These are phyloP conservation scores for Ogataea parapolymorpha DNA, from an alignment of 805 yeast genomes.

Conservation along the genomic window DNA sequence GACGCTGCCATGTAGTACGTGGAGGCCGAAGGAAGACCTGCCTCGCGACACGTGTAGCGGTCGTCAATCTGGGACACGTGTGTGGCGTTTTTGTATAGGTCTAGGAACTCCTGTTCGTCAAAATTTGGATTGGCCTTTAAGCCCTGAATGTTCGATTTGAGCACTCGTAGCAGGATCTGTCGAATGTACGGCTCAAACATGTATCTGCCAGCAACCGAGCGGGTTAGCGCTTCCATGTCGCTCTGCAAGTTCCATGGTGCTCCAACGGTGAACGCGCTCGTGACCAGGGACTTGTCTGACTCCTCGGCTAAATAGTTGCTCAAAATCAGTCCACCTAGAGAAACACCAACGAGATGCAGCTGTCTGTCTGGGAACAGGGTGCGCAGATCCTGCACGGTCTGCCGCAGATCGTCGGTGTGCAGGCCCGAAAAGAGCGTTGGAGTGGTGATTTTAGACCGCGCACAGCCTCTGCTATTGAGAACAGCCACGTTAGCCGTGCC, in stretches of 20 bases:
- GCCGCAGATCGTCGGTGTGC: slow-evolving; percentile 67
- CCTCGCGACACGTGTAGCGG: slow-evolving; percentile 54
- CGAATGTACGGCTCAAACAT: slow-evolving; percentile 42
- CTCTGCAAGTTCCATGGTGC: slow-evolving; percentile 73
- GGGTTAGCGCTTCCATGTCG: slow-evolving; percentile 43
- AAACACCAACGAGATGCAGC: slow-evolving; percentile 64
- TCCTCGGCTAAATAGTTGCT: slow-evolving; percentile 72
- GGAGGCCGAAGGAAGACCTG: slow-evolving; percentile 59
- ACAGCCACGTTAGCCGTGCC: slow-evolving; percentile 53
- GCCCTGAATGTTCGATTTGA: slow-evolving; percentile 42
- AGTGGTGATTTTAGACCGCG: slow-evolving; percentile 66
- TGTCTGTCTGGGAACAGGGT: slow-evolving; percentile 56
- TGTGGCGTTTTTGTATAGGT: slow-evolving; percentile 35
- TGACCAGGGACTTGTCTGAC: slow-evolving; percentile 46
- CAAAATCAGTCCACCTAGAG: slow-evolving; percentile 67
- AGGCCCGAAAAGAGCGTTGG: slow-evolving; percentile 66
- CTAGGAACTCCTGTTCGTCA: slow-evolving; percentile 26
- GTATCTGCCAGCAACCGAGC: slow-evolving; percentile 37
- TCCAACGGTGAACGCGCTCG: slow-evolving; percentile 58
- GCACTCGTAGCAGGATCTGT: slow-evolving; percentile 39
- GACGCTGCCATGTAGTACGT: slow-evolving; percentile 67
- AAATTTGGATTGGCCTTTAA: slow-evolving; percentile 31
- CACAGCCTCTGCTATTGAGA: slow-evolving; percentile 72
- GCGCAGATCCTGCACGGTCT: slow-evolving; percentile 49
- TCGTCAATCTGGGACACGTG: slow-evolving; percentile 58